Evolutionary conservation across 129 eudicot genomes (phyloP).

Genomic region (Heracleum sosnowskyi): DNA sequence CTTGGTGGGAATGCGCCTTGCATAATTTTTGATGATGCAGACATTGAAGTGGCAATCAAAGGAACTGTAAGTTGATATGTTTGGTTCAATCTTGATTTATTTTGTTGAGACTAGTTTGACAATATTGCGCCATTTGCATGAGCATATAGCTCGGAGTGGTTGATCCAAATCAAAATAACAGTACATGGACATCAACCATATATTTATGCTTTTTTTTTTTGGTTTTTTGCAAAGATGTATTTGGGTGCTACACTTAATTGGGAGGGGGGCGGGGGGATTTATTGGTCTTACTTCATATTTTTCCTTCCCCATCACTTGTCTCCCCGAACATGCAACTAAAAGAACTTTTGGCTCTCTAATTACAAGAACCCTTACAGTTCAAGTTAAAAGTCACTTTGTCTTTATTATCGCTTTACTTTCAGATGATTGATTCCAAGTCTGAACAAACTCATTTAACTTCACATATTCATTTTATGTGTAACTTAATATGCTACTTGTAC

Average conservation of each 20-base stretch:
- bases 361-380: neutral
- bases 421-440: neutral
- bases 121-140: neutral
- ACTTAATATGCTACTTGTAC: neutral
- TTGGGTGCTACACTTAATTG: neutral
- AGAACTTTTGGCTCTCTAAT: neutral
- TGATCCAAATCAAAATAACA: neutral
- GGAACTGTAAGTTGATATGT: slow-evolving; percentile 58
- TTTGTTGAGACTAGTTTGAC: neutral
- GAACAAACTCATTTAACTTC: neutral
- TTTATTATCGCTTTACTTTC: neutral
- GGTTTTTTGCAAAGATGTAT: neutral
- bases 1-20: slow-evolving; percentile 99
- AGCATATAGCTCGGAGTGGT: neutral
- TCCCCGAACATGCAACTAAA: neutral
- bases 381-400: neutral
- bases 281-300: neutral
- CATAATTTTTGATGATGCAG: slow-evolving; percentile 93
- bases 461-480: neutral
- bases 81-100: neutral
- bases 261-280: neutral
- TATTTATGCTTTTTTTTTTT: neutral
- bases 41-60: slow-evolving; percentile 79
- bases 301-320: neutral
- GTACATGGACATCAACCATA: neutral